Evolutionary conservation across 352 stramenopile genomes (phyloP).

Genomic region (Aphanomyces cochlioides): DNA sequence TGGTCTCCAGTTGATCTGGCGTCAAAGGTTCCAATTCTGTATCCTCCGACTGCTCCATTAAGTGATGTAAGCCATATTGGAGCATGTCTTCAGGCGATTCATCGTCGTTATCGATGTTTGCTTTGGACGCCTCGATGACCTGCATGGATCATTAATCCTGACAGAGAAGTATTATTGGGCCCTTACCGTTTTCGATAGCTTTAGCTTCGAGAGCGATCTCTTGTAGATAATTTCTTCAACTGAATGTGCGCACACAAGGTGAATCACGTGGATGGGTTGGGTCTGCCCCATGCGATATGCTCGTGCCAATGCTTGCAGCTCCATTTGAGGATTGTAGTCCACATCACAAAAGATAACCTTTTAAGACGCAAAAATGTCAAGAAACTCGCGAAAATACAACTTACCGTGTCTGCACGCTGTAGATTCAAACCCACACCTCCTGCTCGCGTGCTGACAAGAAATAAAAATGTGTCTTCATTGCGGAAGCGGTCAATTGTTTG

Average conservation of each 20-base stretch:
- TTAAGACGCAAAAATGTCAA: background rate
- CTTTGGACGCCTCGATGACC: conserved; percentile 30
- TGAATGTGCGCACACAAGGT: conserved; percentile 67
- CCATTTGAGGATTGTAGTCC: conserved; percentile 74
- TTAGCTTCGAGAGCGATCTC: conserved; percentile 60
- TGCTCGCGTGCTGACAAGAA: conserved; percentile 70
- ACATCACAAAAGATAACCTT: conserved; percentile 69
- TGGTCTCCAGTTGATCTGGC: conserved; percentile 46
- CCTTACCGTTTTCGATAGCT: conserved; percentile 68
- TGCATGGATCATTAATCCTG: background rate
- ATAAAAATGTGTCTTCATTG: conserved; percentile 86
- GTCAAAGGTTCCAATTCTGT: conserved; percentile 46
- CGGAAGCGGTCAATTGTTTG: conserved; percentile 77
- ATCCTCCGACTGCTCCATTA: conserved; percentile 47
- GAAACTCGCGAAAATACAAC: background rate
- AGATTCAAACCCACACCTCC: conserved; percentile 69
- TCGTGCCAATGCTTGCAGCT: conserved; percentile 64
- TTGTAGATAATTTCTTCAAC: conserved; percentile 80
- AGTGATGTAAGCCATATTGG: conserved; percentile 67
- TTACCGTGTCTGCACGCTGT: conserved; percentile 67
- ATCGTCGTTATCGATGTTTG: conserved; percentile 37
- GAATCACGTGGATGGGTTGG: conserved; percentile 75
- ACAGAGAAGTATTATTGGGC: conserved; percentile 37
- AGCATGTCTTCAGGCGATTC: conserved; percentile 50
- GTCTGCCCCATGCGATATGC: conserved; percentile 70